Conservation (phyloP, 2,329 filamentous ascomycete species). For the Clarireedia hainanense region DNA sequence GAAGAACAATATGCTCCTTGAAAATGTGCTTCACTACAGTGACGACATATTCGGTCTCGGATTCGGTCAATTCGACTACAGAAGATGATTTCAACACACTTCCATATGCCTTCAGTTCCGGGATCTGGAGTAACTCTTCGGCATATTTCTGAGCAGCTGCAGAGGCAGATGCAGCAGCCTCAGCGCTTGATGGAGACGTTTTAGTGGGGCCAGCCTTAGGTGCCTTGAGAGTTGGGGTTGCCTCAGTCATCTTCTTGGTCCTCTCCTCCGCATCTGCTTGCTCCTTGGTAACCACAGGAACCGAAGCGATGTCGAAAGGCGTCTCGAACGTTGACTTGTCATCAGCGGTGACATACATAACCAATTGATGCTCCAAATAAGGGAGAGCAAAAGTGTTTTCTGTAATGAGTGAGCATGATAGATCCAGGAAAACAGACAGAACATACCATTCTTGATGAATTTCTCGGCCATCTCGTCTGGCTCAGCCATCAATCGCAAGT, state of each 20-base stretch:
- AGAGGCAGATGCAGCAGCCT: constrained; percentile 67
- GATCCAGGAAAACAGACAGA: constrained; percentile 8
- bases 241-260: constrained; percentile 92
- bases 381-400: constrained; percentile 94
- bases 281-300: constrained; percentile 90
- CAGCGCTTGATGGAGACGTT: constrained; percentile 57
- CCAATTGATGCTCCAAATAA: constrained; percentile 92
- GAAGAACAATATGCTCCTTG: constrained; percentile 91
- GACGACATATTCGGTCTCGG: constrained; percentile 96
- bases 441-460: constrained; percentile 86
- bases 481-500: constrained; percentile 84
- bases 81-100: constrained; percentile 84
- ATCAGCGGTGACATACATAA: constrained; percentile 93
- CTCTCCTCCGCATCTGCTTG: constrained; percentile 94
- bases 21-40: constrained; percentile 93
- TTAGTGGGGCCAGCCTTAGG: constrained; percentile 75
- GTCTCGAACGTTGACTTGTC: constrained; percentile 76
- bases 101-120: constrained; percentile 86
- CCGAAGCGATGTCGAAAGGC: constrained; percentile 84
- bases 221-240: constrained; percentile 88
- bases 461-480: constrained; percentile 69
- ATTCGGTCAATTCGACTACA: constrained; percentile 84
- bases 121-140: constrained; percentile 78
- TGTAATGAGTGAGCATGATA: constrained; percentile 29
- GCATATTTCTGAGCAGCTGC: constrained; percentile 83